Evolutionary conservation across 257 asterid genomes (phyloP).

Genomic region (Nyctanthes arbortristis): DNA sequence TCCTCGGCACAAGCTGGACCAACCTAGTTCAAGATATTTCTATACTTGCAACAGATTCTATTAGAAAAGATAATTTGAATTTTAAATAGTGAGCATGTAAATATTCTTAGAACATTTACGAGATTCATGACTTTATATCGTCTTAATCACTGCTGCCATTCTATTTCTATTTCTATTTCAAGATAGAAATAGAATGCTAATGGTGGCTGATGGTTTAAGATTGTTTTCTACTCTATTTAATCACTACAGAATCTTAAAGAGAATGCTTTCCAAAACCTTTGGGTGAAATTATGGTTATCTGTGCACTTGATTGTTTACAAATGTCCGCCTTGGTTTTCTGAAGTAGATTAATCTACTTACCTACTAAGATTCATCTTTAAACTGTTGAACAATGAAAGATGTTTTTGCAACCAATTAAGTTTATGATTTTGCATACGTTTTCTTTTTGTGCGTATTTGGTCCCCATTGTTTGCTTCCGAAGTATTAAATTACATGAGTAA

Average conservation of each 20-base stretch:
- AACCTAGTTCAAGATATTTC: not conserved
- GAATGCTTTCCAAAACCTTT: no score
- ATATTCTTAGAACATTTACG: not conserved
- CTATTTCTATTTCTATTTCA: no score
- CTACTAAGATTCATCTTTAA: not conserved
- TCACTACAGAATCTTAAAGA: no score
- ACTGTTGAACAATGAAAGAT: not conserved
- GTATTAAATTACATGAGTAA: conserved; percentile 18
- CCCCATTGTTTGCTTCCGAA: conserved; percentile 1
- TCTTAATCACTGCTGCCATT: no score
- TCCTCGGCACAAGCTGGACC: not conserved
- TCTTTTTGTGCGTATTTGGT: conserved; percentile 1
- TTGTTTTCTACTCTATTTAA: not conserved
- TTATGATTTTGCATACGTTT: not conserved
- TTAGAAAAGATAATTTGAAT: no score
- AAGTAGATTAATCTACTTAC: not conserved
- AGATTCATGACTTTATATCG: not conserved
- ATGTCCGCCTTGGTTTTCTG: conserved; percentile 11
- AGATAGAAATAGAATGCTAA: no score
- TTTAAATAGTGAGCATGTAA: not conserved
- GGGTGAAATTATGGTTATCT: no score
- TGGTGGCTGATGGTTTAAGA: not conserved
- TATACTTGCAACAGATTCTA: not conserved
- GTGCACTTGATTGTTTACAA: not conserved
- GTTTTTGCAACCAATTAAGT: not conserved